Conservation (phyloP, 495 filamentous ascomycete genomes). For the Hypoxylon fuscum region DNA sequence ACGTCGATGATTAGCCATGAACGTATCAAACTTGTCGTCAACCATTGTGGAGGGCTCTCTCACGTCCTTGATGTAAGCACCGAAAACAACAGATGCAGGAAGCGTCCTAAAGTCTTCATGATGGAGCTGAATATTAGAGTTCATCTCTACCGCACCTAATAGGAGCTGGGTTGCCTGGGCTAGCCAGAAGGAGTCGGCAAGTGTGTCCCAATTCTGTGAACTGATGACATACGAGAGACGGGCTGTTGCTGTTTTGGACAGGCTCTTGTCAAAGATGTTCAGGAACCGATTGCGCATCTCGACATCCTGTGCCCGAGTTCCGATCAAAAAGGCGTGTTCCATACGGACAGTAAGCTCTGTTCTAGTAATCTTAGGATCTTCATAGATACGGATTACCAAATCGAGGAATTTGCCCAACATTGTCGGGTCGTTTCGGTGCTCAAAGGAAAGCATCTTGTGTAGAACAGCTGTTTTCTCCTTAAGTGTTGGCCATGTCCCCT, state of each 20-base stretch:
- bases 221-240: conserved; percentile 87
- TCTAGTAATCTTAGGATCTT: conserved; percentile 91
- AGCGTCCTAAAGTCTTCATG: conserved; percentile 82
- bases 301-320: conserved; percentile 90
- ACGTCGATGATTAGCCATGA: conserved; percentile 79
- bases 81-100: conserved; percentile 73
- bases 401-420: conserved; percentile 93
- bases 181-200: conserved; percentile 95
- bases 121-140: conserved; percentile 75
- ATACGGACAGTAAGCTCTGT: conserved; percentile 95
- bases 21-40: conserved; percentile 80
- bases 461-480: conserved; percentile 98
- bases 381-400: conserved; percentile 95
- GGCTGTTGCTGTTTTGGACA: conserved; percentile 85
- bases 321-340: conserved; percentile 97
- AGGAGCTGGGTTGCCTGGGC: conserved; percentile 92
- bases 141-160: conserved; percentile 89
- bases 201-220: conserved; percentile 97
- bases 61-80: conserved; percentile 73
- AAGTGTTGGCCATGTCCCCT: conserved; percentile 90
- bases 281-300: conserved; percentile 98
- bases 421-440: conserved; percentile 79
- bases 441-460: conserved; percentile 97
- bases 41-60: conserved; percentile 76
- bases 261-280: conserved; percentile 89